A percentile compares a stretch with the other conserved stretches of the same genome.
These are phyloP conservation scores for Lichtheimia ramosa DNA, from an alignment of 371 early-diverging fungal species.

Conservation along the genomic window DNA sequence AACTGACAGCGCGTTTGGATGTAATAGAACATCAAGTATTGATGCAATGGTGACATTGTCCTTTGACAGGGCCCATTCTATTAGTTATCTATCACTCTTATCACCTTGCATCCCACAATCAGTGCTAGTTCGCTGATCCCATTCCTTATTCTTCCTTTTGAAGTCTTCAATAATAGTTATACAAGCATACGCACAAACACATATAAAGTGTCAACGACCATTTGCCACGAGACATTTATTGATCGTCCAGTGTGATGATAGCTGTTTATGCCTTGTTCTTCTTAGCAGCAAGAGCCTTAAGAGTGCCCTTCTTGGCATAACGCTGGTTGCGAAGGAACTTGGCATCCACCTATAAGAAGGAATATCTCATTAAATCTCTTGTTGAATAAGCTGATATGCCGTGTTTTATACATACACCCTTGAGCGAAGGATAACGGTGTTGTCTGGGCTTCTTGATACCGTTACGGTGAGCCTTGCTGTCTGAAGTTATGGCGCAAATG, in stretches of 20 bases:
- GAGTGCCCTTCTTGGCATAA: slow-evolving; percentile 86
- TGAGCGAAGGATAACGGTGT: slow-evolving; percentile 86
- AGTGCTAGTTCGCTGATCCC: slow-evolving; percentile 1
- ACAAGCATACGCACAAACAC: neutral
- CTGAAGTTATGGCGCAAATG: slow-evolving; percentile 21
- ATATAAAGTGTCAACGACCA: no score
- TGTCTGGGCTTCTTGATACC: slow-evolving; percentile 95
- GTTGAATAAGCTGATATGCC: neutral
- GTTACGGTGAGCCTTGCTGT: slow-evolving; percentile 98
- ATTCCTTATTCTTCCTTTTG: no score
- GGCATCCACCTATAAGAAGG: slow-evolving; percentile 76
- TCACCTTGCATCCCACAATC: neutral
- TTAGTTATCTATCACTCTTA: neutral
- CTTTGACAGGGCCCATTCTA: neutral
- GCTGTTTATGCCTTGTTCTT: slow-evolving; percentile 15
- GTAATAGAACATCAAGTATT: slow-evolving; percentile 18
- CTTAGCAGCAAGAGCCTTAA: slow-evolving; percentile 50
- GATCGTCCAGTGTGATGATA: neutral
- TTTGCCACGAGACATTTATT: no score
- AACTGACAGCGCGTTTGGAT: neutral
- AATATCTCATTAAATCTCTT: neutral
- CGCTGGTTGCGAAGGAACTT: slow-evolving; percentile 99
- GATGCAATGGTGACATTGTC: neutral
- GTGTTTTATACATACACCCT: slow-evolving; percentile 72
- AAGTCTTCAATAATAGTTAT: neutral